phyloP scores from a whole-genome alignment of 192 early-diverging fungal species.

The Coemansia sp. region DNA sequence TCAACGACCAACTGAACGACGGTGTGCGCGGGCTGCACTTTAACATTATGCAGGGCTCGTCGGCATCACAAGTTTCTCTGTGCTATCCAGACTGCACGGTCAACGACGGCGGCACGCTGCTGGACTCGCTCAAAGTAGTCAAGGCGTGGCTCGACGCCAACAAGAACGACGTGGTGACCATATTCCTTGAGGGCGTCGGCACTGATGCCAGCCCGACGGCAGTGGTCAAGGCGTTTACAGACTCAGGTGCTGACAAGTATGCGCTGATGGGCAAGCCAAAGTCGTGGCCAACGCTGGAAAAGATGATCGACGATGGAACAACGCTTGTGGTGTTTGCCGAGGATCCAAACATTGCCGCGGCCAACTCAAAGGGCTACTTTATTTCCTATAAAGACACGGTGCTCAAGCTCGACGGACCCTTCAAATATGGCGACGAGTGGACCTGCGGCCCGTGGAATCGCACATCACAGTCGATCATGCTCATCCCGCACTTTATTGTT shows the following conservation, averaged over 20 bases:
- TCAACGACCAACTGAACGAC: slow-evolving; percentile 43
- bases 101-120: slow-evolving; percentile 41
- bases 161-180: slow-evolving; percentile 43
- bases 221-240: slow-evolving; percentile 35
- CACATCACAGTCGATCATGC: slow-evolving; percentile 36
- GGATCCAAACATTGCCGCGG: slow-evolving; percentile 26
- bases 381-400: slow-evolving; percentile 30
- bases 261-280: slow-evolving; percentile 31
- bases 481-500: slow-evolving; percentile 49
- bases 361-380: slow-evolving; percentile 39
- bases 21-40: slow-evolving; percentile 52
- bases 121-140: slow-evolving; percentile 32
- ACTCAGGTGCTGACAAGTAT: slow-evolving; percentile 38
- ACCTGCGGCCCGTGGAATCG: slow-evolving; percentile 46
- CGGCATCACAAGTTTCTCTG: slow-evolving; percentile 24
- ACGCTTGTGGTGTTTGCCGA: slow-evolving; percentile 53
- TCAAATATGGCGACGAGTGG: slow-evolving; percentile 32
- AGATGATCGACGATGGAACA: slow-evolving; percentile 38
- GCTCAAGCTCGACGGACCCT: slow-evolving; percentile 42
- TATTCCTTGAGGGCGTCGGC: slow-evolving; percentile 38
- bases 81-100: slow-evolving; percentile 50
- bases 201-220: slow-evolving; percentile 29
- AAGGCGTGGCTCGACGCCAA: slow-evolving; percentile 46
- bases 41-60: slow-evolving; percentile 35
- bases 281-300: slow-evolving; percentile 39